Conservation (phyloP, 306 rosid species). For the Quercus aquifolioides region DNA sequence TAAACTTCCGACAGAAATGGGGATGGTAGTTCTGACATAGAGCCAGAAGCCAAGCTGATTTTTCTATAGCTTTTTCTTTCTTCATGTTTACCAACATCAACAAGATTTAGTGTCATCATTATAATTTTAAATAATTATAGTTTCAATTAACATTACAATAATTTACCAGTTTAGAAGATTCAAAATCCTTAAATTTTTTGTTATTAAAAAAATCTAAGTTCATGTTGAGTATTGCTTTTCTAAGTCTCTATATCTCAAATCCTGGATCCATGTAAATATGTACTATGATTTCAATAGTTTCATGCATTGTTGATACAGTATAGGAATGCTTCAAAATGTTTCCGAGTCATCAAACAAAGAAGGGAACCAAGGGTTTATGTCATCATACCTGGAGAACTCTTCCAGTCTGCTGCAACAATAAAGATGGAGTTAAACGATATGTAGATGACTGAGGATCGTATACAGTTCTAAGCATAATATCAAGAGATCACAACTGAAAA, state of each 20-base stretch:
- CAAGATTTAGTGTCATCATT: neutral
- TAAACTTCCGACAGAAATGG: neutral
- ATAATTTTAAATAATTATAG: neutral
- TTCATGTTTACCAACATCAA: neutral
- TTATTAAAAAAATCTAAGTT: neutral
- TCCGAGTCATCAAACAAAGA: conserved; percentile 7
- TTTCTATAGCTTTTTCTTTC: neutral
- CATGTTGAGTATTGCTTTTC: neutral
- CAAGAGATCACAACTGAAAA: conserved; percentile 13
- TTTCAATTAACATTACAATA: neutral
- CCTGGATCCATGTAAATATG: neutral
- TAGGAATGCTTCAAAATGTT: conserved; percentile 5
- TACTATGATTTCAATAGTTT: neutral
- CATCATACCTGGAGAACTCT: conserved; percentile 76
- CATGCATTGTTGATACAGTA: neutral
- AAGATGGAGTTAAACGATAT: conserved; percentile 24
- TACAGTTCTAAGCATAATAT: conserved; percentile 18
- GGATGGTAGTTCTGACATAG: conserved; percentile 1
- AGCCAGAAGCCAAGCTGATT: neutral
- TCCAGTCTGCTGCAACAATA: conserved; percentile 71
- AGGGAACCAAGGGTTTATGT: conserved; percentile 13
- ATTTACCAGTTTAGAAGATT: neutral
- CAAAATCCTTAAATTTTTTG: neutral
- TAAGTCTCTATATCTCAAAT: neutral
- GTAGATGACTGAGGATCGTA: conserved; percentile 13